A percentile compares a stretch with the other conserved stretches of the same genome.
These are phyloP conservation scores for Cucurbita ficifolia DNA, from an alignment of 306 rosid species.

Conservation along the genomic window DNA sequence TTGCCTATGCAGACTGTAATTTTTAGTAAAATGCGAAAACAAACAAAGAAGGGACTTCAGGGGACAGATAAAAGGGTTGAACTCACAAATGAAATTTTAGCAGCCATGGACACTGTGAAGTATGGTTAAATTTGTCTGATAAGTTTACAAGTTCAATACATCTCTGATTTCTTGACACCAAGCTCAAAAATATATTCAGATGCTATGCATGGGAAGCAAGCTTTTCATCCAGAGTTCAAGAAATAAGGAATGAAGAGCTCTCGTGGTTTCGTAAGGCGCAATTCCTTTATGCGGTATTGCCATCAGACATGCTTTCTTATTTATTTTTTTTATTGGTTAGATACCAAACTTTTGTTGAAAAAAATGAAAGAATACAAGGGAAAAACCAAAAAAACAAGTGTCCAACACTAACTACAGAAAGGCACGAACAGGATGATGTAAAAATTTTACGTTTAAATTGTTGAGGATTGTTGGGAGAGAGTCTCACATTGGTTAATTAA, in stretches of 20 bases:
- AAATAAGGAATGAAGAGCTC: conserved; percentile 48
- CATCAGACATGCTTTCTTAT: conserved; percentile 6
- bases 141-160: neutral
- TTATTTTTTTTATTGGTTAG: no score
- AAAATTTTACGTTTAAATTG: no score
- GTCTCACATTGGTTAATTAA: no score
- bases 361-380: no score
- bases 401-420: no score
- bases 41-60: conserved; percentile 58
- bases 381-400: no score
- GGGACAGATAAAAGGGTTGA: conserved; percentile 83
- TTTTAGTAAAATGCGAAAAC: conserved; percentile 56
- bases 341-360: no score
- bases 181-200: conserved; percentile 38
- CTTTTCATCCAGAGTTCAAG: conserved; percentile 55
- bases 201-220: conserved; percentile 92
- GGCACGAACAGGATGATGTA: no score
- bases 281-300: conserved; percentile 56
- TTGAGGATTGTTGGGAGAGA: no score
- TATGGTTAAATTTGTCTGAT: conserved; percentile 20
- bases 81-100: conserved; percentile 64
- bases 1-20: conserved; percentile 33
- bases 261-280: conserved; percentile 61
- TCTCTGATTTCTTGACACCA: conserved; percentile 4
- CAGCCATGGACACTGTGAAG: conserved; percentile 90